Percentiles rank a stretch among this genome's conserved stretches.
These are phyloP conservation scores for Colletotrichum sp. DNA, from an alignment of 2,329 filamentous ascomycete genomes.

Conservation along the genomic window DNA sequence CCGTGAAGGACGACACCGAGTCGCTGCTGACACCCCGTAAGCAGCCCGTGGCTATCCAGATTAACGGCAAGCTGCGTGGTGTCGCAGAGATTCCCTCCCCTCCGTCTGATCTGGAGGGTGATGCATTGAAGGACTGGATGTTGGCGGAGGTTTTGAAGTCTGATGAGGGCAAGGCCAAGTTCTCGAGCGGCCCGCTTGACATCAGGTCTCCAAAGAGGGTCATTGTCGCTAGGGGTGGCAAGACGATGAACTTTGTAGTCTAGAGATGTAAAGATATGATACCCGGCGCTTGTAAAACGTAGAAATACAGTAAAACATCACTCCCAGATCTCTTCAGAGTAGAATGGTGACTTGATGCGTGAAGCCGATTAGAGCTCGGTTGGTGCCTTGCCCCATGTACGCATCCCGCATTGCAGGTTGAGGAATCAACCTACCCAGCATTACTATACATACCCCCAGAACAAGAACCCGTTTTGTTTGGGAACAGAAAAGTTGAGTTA, in stretches of 20 bases:
- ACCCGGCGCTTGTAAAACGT: conserved; percentile 10
- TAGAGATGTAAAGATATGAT: conserved; percentile 27
- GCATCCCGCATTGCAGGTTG: background rate
- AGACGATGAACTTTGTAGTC: conserved; percentile 77
- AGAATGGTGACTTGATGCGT: background rate
- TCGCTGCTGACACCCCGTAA: conserved; percentile 54
- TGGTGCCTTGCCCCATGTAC: background rate
- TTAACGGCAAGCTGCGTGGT: conserved; percentile 81
- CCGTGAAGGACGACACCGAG: conserved; percentile 55
- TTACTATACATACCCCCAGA: background rate
- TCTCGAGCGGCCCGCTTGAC: conserved; percentile 51
- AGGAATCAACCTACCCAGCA: background rate
- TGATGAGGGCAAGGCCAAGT: conserved; percentile 62
- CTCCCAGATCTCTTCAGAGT: background rate
- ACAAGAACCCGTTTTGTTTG: background rate
- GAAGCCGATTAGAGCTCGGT: background rate
- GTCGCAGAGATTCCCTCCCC: conserved; percentile 67
- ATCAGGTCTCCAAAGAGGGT: conserved; percentile 63
- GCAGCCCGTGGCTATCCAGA: conserved; percentile 70
- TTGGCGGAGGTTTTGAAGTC: conserved; percentile 65
- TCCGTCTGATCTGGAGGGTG: conserved; percentile 42
- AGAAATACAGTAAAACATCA: background rate
- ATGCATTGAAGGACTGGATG: conserved; percentile 64
- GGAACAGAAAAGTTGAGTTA: background rate
- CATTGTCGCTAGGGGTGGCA: conserved; percentile 70